Evolutionary conservation across 352 stramenopile genomes (phyloP).

Genomic region (Aphanomyces euteiches): DNA sequence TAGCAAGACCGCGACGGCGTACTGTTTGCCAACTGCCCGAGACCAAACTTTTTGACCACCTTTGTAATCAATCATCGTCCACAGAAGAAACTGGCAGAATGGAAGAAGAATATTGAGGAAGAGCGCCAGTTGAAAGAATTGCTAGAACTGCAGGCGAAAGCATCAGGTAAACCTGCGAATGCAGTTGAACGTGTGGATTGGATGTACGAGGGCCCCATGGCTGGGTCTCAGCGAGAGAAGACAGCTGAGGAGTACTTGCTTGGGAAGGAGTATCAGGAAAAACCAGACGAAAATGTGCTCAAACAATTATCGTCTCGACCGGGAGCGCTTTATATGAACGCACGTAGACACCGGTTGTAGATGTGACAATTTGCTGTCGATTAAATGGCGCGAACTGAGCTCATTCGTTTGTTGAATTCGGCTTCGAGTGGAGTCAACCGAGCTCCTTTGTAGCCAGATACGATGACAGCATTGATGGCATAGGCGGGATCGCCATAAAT

Average conservation of each 20-base stretch:
- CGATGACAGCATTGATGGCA: background rate
- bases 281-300: conserved; percentile 45
- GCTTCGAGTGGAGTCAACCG: background rate
- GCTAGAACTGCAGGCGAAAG: conserved; percentile 78
- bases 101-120: conserved; percentile 95
- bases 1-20: conserved; percentile 15
- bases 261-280: conserved; percentile 83
- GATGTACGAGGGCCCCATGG: conserved; percentile 96
- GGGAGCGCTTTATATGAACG: conserved; percentile 56
- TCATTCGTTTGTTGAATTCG: conserved; percentile 24
- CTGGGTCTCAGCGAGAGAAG: conserved; percentile 43
- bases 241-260: conserved; percentile 90
- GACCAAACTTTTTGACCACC: conserved; percentile 16
- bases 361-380: too few relatives aligned
- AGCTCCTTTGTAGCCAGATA: conserved; percentile 13
- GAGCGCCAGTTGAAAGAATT: conserved; percentile 95
- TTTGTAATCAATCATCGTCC: conserved; percentile 14
- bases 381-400: background rate
- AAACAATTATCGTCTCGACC: conserved; percentile 58
- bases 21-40: conserved; percentile 24
- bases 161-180: conserved; percentile 74
- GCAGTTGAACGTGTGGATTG: conserved; percentile 88
- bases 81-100: conserved; percentile 87
- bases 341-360: too few relatives aligned
- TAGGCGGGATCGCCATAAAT: conserved; percentile 4